Evolutionary conservation across 1,284 basidiomycete genomes (phyloP).

Genomic region (Ganoderma sp.): DNA sequence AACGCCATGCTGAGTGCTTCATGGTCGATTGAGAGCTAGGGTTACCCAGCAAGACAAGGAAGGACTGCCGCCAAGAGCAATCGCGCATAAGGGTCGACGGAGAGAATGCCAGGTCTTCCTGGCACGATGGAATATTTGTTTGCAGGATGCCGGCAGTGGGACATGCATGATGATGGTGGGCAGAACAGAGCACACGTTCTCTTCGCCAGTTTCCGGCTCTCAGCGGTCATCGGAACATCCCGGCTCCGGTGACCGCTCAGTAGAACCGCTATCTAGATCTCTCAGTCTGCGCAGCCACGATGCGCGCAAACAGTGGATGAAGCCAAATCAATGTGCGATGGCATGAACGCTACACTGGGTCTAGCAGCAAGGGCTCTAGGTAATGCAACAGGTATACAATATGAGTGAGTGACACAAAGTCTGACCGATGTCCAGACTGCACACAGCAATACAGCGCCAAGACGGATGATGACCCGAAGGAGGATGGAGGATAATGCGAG

Average conservation of each 20-base stretch:
- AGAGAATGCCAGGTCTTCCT: too few species aligned
- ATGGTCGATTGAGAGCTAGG: not conserved
- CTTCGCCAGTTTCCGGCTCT: not conserved
- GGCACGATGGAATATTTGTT: too few species aligned
- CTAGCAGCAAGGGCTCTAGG: conserved; percentile 29
- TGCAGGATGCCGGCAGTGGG: not conserved
- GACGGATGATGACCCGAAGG: not conserved
- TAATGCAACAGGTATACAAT: conserved; percentile 32
- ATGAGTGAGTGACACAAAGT: conserved; percentile 26
- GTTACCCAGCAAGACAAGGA: not conserved
- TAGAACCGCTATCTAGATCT: not conserved
- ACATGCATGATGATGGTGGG: not conserved
- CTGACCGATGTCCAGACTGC: conserved; percentile 12
- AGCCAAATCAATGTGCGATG: not conserved
- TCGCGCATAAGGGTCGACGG: not conserved
- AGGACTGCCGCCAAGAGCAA: not conserved
- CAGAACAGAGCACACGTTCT: not conserved
- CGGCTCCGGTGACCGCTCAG: not conserved
- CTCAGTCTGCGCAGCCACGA: not conserved
- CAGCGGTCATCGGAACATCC: not conserved
- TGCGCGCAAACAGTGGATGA: not conserved
- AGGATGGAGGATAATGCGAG: not conserved
- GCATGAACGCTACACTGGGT: conserved; percentile 25
- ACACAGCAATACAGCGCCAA: not conserved
- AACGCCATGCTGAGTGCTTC: not conserved